A percentile compares a stretch with the other conserved stretches of the same genome.
Conservation (phyloP, 2,329 filamentous ascomycete species). For the Aspergillus clavatus region DNA sequence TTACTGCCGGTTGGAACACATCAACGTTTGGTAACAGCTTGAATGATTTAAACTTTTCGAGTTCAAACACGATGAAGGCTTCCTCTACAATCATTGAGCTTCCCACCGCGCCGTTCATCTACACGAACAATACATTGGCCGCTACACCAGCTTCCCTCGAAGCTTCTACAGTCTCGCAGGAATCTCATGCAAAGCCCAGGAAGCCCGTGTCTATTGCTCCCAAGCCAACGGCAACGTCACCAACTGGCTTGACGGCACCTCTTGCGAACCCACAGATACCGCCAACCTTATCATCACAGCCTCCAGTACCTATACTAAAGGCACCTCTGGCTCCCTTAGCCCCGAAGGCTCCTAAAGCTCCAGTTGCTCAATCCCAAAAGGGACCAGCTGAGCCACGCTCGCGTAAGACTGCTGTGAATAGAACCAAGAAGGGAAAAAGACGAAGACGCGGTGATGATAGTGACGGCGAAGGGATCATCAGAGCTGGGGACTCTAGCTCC, state of each 20-base stretch:
- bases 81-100: conserved; percentile 25
- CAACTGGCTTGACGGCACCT: neutral
- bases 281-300: neutral
- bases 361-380: conserved; percentile 10
- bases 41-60: conserved; percentile 4
- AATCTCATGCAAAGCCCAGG: conserved; percentile 2
- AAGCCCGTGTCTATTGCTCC: conserved; percentile 12
- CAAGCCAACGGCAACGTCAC: conserved; percentile 6
- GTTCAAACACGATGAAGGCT: conserved; percentile 16
- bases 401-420: conserved; percentile 13
- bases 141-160: conserved; percentile 8
- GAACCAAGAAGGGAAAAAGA: conserved; percentile 17
- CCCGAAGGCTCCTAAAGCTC: conserved; percentile 5
- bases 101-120: conserved; percentile 20
- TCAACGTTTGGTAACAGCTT: conserved; percentile 3
- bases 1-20: conserved; percentile 9
- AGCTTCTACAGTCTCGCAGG: conserved; percentile 3
- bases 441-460: conserved; percentile 24
- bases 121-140: conserved; percentile 10
- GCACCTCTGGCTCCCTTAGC: neutral
- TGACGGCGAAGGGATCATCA: conserved; percentile 31
- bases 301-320: neutral
- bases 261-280: neutral
- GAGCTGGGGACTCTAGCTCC: conserved; percentile 34
- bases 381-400: conserved; percentile 10